These are phyloP conservation scores for Boletus speciosus DNA, from an alignment of 768 basidiomycete species.

Conservation along the genomic window DNA sequence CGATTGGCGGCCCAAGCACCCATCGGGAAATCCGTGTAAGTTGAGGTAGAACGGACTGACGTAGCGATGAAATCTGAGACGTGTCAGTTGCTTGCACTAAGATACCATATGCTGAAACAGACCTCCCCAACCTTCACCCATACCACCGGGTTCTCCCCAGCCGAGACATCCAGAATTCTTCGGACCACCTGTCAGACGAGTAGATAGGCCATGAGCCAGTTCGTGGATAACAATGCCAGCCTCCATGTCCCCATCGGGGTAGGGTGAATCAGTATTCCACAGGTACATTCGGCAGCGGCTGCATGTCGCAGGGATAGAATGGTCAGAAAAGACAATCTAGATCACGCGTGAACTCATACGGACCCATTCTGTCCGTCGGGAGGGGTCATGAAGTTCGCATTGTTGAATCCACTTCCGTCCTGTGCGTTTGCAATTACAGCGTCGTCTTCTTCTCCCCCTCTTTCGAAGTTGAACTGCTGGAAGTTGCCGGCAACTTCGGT, in stretches of 20 bases:
- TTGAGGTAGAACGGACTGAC: constrained; percentile 68
- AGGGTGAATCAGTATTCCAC: constrained; percentile 90
- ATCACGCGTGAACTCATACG: constrained; percentile 2
- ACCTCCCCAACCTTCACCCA: constrained; percentile 98
- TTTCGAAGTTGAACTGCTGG: constrained; percentile 95
- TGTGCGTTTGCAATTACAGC: constrained; percentile 94
- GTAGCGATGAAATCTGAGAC: constrained; percentile 78
- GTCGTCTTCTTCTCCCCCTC: constrained; percentile 83
- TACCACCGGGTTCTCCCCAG: constrained; percentile 94
- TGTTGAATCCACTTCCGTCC: constrained; percentile 91
- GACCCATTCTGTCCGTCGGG: constrained; percentile 79
- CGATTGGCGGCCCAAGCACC: constrained; percentile 92
- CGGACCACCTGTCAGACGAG: constrained; percentile 92
- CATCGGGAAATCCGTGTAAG: constrained; percentile 83
- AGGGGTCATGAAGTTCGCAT: constrained; percentile 88
- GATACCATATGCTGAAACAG: constrained; percentile 6
- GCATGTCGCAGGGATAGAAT: background rate
- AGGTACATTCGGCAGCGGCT: constrained; percentile 91
- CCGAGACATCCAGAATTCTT: constrained; percentile 90
- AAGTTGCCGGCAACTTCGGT: constrained; percentile 92
- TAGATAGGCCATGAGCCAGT: constrained; percentile 84
- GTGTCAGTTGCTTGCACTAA: background rate
- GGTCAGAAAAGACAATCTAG: background rate
- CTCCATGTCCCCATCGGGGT: constrained; percentile 92
- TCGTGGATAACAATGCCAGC: constrained; percentile 97